Evolutionary conservation across 108 stramenopile genomes (phyloP), one percentile per base, ranked within the genome.

Genomic region (Cyclotella sp.): DNA sequence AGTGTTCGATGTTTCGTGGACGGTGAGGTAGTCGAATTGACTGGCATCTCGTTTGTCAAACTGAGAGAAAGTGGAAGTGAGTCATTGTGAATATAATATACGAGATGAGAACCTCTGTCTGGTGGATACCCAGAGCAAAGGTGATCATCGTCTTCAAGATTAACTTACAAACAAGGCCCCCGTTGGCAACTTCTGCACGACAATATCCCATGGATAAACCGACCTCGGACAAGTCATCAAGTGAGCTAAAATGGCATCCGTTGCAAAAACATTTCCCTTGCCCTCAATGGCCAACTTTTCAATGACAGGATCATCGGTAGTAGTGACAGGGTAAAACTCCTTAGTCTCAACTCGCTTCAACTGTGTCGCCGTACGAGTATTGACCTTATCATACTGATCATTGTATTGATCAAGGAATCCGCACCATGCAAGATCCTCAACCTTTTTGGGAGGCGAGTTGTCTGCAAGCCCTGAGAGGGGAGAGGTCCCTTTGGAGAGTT

Each of bases 121-220:
- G 24, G 22, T 3, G 4, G 3, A 58, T 26, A 58, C 3, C 2
- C 1, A 13, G 55, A 0, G 26, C 3, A 21, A 24, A 28, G 10
- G 24, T 49, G 34, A 34, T 34, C 34, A 34, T 34, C 34, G 47
- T 49, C 24, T 24, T 3, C 55, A 55, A 55, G 1, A 55, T 14
- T 58, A 24, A 62, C 60, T 62, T 26, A 62, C 60, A 82, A 99
- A 97, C 65, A 98, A 75, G 10, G 85, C 86, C 13, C 97, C 98
- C 70, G 88, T 91, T 16, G 92, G 87, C 10, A 96, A 58, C 85
- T 98, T 97, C 70, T 97, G 95, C 26, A 97, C 86, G 55, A 98
- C 97, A 73, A 98, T 83, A 82, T 99, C 98, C 98, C 98, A 99
- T 11, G 97, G 96, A 83, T 98, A 97, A 21, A 98, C 94, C 14